Percentiles rank a stretch among this genome's conserved stretches.
phyloP scores from a whole-genome alignment of 306 rosid genomes.

The Glycine tomentella region DNA sequence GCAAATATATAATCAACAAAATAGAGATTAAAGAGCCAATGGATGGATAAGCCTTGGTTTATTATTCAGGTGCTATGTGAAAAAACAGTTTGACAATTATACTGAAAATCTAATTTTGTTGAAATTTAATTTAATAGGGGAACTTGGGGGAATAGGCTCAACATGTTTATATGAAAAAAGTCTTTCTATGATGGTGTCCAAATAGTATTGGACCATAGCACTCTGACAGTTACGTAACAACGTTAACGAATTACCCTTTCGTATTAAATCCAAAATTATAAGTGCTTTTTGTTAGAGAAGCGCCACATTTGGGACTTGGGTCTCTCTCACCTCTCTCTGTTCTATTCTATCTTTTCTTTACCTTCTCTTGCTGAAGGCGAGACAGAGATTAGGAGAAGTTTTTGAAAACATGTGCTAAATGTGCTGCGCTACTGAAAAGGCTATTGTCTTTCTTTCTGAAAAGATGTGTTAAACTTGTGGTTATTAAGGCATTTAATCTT shows the following conservation, averaged over 20 bases:
- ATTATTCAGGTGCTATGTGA: not conserved
- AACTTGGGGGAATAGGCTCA: constrained; percentile 1
- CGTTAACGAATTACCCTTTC: not conserved
- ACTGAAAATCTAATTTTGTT: not conserved
- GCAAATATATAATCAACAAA: constrained; percentile 20
- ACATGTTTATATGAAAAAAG: not conserved
- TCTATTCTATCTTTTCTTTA: not conserved
- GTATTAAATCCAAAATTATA: not conserved
- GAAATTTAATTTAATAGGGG: not conserved
- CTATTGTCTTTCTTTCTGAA: too few relatives aligned
- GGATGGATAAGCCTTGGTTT: not conserved
- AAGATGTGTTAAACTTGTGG: too few relatives aligned
- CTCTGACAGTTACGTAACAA: not conserved
- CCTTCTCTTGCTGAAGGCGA: not conserved
- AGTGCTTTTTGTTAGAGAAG: not conserved
- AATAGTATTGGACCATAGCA: not conserved
- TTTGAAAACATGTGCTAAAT: not conserved
- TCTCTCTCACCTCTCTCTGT: not conserved
- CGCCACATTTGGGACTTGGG: not conserved
- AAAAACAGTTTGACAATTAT: constrained; percentile 18
- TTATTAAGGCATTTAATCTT: too few relatives aligned
- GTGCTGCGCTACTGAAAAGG: not conserved
- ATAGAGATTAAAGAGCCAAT: not conserved
- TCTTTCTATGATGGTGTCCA: not conserved
- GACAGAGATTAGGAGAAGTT: not conserved